A percentile compares a stretch with the other conserved stretches of the same genome.
These are phyloP conservation scores for Yamadazyma dendronema DNA, from an alignment of 1,139 yeast species.

Conservation along the genomic window DNA sequence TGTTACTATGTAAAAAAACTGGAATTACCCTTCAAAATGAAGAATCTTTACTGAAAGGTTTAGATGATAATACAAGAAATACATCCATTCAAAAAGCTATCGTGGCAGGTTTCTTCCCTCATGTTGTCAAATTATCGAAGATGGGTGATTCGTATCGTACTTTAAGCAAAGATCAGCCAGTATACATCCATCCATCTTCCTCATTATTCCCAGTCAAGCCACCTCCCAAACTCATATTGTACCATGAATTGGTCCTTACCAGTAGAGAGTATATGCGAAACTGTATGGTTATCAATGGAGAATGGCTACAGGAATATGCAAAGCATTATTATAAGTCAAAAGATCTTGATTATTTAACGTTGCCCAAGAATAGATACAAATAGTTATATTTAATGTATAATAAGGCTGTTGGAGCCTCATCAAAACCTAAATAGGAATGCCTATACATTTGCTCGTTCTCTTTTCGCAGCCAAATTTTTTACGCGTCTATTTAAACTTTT, in stretches of 20 bases:
- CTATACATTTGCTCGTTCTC: too few relatives aligned
- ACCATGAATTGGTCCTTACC: constrained; percentile 84
- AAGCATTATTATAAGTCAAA: constrained; percentile 23
- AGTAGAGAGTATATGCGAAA: constrained; percentile 88
- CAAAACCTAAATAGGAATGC: too few relatives aligned
- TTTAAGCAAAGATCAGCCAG: constrained; percentile 61
- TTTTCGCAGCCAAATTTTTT: constrained; percentile 1
- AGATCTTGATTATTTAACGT: constrained; percentile 16
- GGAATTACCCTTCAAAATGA: constrained; percentile 34
- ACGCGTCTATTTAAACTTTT: neutral
- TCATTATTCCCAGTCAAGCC: constrained; percentile 59
- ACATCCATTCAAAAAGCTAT: constrained; percentile 62
- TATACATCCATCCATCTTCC: constrained; percentile 83
- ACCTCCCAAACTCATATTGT: constrained; percentile 68
- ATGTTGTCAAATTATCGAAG: constrained; percentile 67
- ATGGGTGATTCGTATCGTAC: constrained; percentile 73
- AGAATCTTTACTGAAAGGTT: neutral
- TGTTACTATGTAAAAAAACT: constrained; percentile 56
- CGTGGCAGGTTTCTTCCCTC: constrained; percentile 79
- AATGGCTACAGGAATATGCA: constrained; percentile 27
- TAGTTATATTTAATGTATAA: too few relatives aligned
- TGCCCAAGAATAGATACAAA: constrained; percentile 5
- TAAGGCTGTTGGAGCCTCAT: too few relatives aligned
- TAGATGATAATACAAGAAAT: constrained; percentile 19
- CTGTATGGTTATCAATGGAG: constrained; percentile 69